Percentiles rank a stretch among this genome's conserved stretches.
Conservation (phyloP, 2,329 filamentous ascomycete genomes). For the Zymoseptoria crescenta region DNA sequence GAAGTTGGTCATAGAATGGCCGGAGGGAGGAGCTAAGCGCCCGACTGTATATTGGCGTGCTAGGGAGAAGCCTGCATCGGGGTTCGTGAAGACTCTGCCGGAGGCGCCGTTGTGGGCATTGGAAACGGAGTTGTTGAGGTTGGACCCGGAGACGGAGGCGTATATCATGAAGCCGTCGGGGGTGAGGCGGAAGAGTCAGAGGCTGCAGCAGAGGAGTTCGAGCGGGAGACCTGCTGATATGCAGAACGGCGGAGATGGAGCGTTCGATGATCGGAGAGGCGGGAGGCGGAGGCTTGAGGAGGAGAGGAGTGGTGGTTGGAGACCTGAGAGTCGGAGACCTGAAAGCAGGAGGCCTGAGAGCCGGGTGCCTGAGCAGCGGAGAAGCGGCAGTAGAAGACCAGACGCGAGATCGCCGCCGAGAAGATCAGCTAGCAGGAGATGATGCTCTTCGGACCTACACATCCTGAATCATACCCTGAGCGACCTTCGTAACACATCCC, state of each 20-base stretch:
- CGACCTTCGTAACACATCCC: neutral
- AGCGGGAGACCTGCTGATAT: neutral
- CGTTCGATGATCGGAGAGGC: neutral
- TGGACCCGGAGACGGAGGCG: slow-evolving; percentile 36
- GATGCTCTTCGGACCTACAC: neutral
- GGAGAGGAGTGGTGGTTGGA: neutral
- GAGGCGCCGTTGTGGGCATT: slow-evolving; percentile 40
- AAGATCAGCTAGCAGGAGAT: neutral
- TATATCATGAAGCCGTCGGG: slow-evolving; percentile 27
- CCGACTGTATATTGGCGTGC: slow-evolving; percentile 39
- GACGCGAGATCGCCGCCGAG: neutral
- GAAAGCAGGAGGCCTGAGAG: neutral
- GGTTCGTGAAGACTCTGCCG: slow-evolving; percentile 34
- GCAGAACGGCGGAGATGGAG: neutral
- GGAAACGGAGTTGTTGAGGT: slow-evolving; percentile 36
- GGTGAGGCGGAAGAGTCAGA: slow-evolving; percentile 13
- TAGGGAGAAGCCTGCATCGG: slow-evolving; percentile 28
- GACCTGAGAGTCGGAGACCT: neutral
- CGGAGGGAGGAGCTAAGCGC: slow-evolving; percentile 25
- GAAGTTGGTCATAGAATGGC: slow-evolving; percentile 40
- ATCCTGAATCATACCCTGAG: neutral
- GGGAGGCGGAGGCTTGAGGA: neutral
- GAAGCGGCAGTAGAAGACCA: neutral
- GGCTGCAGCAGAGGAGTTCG: neutral
- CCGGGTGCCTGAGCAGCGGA: neutral